Conservation (phyloP, 805 yeast species). For the Wickerhamomyces alni region DNA sequence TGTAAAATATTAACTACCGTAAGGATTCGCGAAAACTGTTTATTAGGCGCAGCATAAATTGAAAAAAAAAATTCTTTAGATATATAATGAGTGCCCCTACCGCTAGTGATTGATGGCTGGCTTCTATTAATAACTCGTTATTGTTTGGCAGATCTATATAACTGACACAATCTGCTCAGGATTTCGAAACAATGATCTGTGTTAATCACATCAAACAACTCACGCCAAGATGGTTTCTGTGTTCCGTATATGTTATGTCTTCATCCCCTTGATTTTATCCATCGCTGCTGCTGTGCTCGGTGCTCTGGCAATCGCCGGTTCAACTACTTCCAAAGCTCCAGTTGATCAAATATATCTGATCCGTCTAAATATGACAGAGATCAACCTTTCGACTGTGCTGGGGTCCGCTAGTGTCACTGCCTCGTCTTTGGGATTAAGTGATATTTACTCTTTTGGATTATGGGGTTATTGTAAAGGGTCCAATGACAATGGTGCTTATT, state of each 20-base stretch:
- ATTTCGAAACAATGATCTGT: too few species aligned
- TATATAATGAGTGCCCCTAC: too few species aligned
- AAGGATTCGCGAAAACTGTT: too few species aligned
- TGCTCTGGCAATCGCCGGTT: conserved; percentile 47
- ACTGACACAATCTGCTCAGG: too few species aligned
- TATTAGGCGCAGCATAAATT: too few species aligned
- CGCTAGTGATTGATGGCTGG: neutral
- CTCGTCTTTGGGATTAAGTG: conserved; percentile 32
- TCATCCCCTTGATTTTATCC: conserved; percentile 27
- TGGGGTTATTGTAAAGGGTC: conserved; percentile 60
- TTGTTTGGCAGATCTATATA: neutral
- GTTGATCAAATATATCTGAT: conserved; percentile 41
- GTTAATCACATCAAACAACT: neutral
- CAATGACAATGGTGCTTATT: conserved; percentile 12
- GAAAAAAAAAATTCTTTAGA: too few species aligned
- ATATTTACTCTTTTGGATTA: conserved; percentile 48
- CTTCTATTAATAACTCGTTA: neutral
- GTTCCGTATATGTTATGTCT: conserved; percentile 21
- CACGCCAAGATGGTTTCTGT: conserved; percentile 16
- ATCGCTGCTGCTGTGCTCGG: conserved; percentile 41
- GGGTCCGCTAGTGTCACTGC: conserved; percentile 9
- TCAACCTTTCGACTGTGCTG: neutral
- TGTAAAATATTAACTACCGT: too few species aligned
- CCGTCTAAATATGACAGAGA: conserved; percentile 36
- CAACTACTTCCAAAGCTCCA: conserved; percentile 35